Evolutionary conservation across 2,329 filamentous ascomycete genomes (phyloP).

Genomic region (Esteya vermicola): DNA sequence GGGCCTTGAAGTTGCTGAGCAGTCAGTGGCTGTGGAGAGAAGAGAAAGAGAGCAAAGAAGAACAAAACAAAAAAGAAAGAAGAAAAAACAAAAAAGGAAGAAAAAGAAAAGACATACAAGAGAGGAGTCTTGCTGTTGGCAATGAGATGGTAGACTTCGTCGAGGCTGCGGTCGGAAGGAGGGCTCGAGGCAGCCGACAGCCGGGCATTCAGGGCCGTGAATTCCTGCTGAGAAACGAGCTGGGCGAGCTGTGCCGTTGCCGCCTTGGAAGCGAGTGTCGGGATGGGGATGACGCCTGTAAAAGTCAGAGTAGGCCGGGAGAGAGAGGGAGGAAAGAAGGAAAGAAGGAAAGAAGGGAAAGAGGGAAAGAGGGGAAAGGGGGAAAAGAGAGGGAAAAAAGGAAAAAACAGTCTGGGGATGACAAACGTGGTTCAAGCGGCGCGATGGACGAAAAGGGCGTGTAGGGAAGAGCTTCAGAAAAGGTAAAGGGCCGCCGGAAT

Average conservation of each 20-base stretch:
- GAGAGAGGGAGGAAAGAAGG: background rate
- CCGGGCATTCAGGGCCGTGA: conserved; percentile 60
- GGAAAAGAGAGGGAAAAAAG: conserved; percentile 2
- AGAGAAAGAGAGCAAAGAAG: too few species aligned
- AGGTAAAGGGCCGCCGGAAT: conserved; percentile 36
- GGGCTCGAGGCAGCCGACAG: conserved; percentile 22
- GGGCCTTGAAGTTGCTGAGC: conserved; percentile 46
- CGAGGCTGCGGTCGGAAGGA: conserved; percentile 45
- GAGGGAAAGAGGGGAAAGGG: conserved; percentile 6
- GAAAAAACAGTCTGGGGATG: conserved; percentile 6
- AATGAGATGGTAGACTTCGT: conserved; percentile 62
- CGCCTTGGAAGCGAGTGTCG: conserved; percentile 42
- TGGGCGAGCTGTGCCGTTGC: conserved; percentile 35
- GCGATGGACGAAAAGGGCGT: conserved; percentile 70
- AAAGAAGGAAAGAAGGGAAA: conserved; percentile 5
- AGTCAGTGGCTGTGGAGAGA: too few species aligned
- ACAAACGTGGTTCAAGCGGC: conserved; percentile 60
- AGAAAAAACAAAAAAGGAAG: too few species aligned
- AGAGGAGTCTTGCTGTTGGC: conserved; percentile 52
- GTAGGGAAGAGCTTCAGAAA: conserved; percentile 68
- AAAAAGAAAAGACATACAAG: conserved; percentile 47
- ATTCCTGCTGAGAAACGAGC: conserved; percentile 35
- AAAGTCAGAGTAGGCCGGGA: background rate
- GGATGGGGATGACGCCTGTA: conserved; percentile 51
- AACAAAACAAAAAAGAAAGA: too few species aligned